Base-by-base conservation (phyloP, 2,329 filamentous ascomycete genomes). In the Sporothrix brasiliensis region DNA sequence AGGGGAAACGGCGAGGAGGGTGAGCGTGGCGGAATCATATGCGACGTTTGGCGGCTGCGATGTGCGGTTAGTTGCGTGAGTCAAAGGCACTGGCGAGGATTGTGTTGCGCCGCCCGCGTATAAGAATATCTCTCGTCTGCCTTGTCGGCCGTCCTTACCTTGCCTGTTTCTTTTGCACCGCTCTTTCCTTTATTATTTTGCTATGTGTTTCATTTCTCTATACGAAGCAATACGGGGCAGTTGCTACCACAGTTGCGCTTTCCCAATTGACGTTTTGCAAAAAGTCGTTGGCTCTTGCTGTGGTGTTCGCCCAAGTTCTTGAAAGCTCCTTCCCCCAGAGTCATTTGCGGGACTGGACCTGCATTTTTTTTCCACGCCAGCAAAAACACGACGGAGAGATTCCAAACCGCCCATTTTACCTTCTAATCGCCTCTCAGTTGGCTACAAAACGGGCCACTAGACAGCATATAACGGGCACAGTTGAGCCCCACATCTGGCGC, bases 271-370 rank as follows among this genome's bases (percentile, higher is more conserved):
- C 41, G 0, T 11, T 63, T 19, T 27, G 27, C 21, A 9, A 5
- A 34, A 41, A 21, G 41, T 50, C 44, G 61, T 44, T 65, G 14
- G 44, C 41, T 49, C 60, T 63, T 63, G 60, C 60, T 63, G 60
- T 63, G 3, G 34, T 60, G 56, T 19, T 60, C 56, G 41, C n/a
- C 60, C 41, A 44, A 27, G 24, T 56, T 63, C 60, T 47, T 63
- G 41, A 49, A 49, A 14, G 60, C 60, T 49, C 60, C 44, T 63
- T 63, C 60, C 41, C n/a, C 60, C 39, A 11, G 56, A 30, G 19
- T 61, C 44, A 34, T 47, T 24, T 27, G 60, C 41, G 60, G 60
- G 41, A 49, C 44, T 21, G 41, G 60, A 63, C 41, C 60, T 44
- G 34, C n/a, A 2, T 53, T 21, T 13, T 44, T 44, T 61, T 61